phyloP scores from a whole-genome alignment of 192 early-diverging fungal species.

The Linderina pennispora region DNA sequence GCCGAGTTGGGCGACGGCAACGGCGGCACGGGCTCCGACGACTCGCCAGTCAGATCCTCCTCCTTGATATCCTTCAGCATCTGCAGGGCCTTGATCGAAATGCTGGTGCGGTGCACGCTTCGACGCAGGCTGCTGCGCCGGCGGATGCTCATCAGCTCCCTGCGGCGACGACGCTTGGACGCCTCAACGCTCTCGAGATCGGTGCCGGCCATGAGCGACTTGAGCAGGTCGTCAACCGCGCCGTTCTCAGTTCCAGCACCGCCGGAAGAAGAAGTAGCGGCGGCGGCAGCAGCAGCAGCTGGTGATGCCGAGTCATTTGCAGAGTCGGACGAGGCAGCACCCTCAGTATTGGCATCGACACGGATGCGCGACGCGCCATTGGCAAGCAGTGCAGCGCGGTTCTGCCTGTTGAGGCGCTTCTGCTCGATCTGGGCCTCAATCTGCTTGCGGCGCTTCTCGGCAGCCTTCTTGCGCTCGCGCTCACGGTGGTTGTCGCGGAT shows the following conservation, averaged over 20 bases:
- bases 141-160: conserved; percentile 46
- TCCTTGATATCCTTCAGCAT: conserved; percentile 50
- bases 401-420: conserved; percentile 39
- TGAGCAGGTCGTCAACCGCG: conserved; percentile 71
- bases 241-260: conserved; percentile 56
- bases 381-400: conserved; percentile 29
- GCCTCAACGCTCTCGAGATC: conserved; percentile 54
- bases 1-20: conserved; percentile 7
- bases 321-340: too few species aligned
- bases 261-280: too few species aligned
- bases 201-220: conserved; percentile 62
- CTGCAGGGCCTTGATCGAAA: conserved; percentile 47
- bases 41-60: conserved; percentile 1
- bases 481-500: conserved; percentile 37
- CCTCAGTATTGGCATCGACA: conserved; percentile 7
- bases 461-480: conserved; percentile 39
- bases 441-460: conserved; percentile 48
- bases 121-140: conserved; percentile 47
- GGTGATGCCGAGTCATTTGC: neutral
- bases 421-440: conserved; percentile 46
- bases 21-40: conserved; percentile 14
- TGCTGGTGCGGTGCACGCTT: conserved; percentile 45
- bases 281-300: too few species aligned
- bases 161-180: conserved; percentile 35
- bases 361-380: conserved; percentile 26